phyloP scores from a whole-genome alignment of 2,329 filamentous ascomycete genomes.

The Diplodia mutila region DNA sequence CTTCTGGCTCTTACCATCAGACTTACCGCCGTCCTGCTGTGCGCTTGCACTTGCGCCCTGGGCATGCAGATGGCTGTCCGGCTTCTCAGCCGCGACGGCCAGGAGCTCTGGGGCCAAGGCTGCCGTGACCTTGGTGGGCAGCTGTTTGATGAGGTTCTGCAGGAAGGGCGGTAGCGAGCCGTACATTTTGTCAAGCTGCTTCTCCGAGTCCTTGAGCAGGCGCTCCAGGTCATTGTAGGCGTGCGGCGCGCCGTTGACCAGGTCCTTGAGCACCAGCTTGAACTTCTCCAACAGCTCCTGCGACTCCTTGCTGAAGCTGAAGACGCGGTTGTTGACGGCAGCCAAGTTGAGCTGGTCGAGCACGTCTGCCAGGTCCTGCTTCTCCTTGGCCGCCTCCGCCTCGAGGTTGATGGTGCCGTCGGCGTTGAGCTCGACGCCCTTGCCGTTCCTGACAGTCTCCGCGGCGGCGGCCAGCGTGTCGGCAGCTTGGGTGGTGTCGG shows the following conservation, averaged over 20 bases:
- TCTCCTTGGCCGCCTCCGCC: slow-evolving; percentile 57
- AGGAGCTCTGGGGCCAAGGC: slow-evolving; percentile 80
- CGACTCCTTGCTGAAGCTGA: slow-evolving; percentile 82
- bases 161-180: slow-evolving; percentile 74
- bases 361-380: slow-evolving; percentile 74
- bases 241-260: slow-evolving; percentile 89
- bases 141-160: slow-evolving; percentile 81
- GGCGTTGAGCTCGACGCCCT: slow-evolving; percentile 33
- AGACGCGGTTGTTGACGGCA: slow-evolving; percentile 81
- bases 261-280: slow-evolving; percentile 87
- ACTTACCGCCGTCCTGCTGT: neutral
- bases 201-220: slow-evolving; percentile 65
- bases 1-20: slow-evolving; percentile 25
- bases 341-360: slow-evolving; percentile 84
- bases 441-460: slow-evolving; percentile 37
- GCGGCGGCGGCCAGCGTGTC: slow-evolving; percentile 41
- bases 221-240: slow-evolving; percentile 87
- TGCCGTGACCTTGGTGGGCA: slow-evolving; percentile 80
- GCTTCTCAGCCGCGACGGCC: slow-evolving; percentile 74
- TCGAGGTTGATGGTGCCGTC: slow-evolving; percentile 42
- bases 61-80: slow-evolving; percentile 40
- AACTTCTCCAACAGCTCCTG: slow-evolving; percentile 81
- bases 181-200: slow-evolving; percentile 67
- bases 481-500: slow-evolving; percentile 39
- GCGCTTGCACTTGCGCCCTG: slow-evolving; percentile 28